Conservation (phyloP, 257 asterid species). For the Lantana camara region DNA sequence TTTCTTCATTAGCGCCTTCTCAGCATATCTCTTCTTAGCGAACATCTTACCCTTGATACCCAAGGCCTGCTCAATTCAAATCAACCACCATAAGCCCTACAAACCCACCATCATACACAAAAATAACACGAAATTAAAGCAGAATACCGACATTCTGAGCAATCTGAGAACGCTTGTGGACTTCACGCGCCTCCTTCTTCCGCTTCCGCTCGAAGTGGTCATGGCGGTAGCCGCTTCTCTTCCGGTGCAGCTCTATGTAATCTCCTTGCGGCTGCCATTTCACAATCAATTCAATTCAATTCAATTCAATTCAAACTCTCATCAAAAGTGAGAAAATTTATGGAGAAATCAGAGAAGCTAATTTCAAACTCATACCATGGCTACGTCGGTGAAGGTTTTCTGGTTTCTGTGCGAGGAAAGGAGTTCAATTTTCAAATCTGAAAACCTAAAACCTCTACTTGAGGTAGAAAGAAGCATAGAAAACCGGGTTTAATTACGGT, state of each 20-base stretch:
- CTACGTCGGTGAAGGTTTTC: not conserved
- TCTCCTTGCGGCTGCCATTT: conserved; percentile 95
- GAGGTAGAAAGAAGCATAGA: not conserved
- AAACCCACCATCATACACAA: not conserved
- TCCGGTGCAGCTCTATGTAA: conserved; percentile 82
- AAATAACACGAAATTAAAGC: conserved; percentile 6
- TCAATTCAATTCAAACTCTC: not conserved
- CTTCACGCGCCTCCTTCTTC: conserved; percentile 97
- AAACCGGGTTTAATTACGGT: conserved; percentile 3
- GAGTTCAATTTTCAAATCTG: not conserved
- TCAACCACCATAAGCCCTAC: conserved; percentile 6
- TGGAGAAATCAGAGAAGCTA: not conserved
- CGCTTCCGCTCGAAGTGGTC: conserved; percentile 92
- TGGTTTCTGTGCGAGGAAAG: not conserved
- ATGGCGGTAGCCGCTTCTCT: conserved; percentile 87
- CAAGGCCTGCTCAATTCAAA: conserved; percentile 55
- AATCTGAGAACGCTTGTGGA: conserved; percentile 75
- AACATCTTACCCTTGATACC: conserved; percentile 95
- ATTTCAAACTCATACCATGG: conserved; percentile 35
- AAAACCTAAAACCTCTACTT: conserved; percentile 31
- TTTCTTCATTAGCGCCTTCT: conserved; percentile 93
- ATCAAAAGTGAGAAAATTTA: not conserved
- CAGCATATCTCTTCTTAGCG: conserved; percentile 85
- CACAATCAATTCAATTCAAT: not conserved
- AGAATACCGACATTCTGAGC: conserved; percentile 61